Conservation (phyloP, 2,329 filamentous ascomycete genomes). For the Orbilia oligospora region DNA sequence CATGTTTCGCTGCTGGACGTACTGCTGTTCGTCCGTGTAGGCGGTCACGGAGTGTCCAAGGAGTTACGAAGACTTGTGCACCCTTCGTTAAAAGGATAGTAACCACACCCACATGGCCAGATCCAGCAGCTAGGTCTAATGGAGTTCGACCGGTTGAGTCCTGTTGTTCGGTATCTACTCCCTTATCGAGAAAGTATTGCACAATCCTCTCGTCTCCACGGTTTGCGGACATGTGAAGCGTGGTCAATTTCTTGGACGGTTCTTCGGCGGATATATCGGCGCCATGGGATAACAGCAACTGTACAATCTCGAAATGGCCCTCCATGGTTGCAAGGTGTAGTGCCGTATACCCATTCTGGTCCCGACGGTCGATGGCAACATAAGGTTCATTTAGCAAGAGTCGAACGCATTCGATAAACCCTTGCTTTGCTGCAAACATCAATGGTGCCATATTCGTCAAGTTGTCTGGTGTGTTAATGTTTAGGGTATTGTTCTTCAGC, state of each 20-base stretch:
- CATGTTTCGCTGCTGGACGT: constrained; percentile 21
- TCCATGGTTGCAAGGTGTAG: constrained; percentile 17
- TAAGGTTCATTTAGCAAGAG: constrained; percentile 12
- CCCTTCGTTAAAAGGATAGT: constrained; percentile 14
- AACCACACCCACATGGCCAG: neutral
- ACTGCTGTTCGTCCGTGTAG: constrained; percentile 29
- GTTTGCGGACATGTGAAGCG: constrained; percentile 39
- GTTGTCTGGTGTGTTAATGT: constrained; percentile 9
- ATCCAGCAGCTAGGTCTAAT: constrained; percentile 37
- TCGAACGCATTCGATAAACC: constrained; percentile 28
- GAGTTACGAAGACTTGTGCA: constrained; percentile 15
- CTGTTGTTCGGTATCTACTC: constrained; percentile 30
- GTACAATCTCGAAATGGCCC: constrained; percentile 20
- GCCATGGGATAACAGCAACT: constrained; percentile 30
- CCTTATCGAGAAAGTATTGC: constrained; percentile 22
- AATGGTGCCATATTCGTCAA: constrained; percentile 26
- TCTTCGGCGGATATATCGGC: constrained; percentile 22
- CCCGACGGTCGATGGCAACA: constrained; percentile 20
- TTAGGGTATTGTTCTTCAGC: neutral
- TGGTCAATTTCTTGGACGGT: neutral
- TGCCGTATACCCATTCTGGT: constrained; percentile 27
- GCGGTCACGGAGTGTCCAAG: constrained; percentile 11
- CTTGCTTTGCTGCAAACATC: constrained; percentile 34
- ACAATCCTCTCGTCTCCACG: constrained; percentile 30
- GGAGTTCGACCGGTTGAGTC: constrained; percentile 15